A percentile compares a stretch with the other conserved stretches of the same genome.
phyloP scores from a whole-genome alignment of 176 grass and related monocot genomes.

The Carex pumila region DNA sequence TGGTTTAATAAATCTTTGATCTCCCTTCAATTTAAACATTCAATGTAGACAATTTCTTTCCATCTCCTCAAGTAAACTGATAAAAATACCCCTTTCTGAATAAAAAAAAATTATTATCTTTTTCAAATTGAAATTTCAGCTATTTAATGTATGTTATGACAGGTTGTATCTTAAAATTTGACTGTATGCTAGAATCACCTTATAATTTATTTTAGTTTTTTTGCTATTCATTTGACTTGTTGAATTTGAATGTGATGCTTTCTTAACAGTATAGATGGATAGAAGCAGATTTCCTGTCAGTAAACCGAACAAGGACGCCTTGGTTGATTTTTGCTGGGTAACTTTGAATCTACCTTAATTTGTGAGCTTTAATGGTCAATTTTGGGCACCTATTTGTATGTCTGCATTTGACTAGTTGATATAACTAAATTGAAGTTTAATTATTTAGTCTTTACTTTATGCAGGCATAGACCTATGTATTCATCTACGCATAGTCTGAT shows the following conservation, averaged over 20 bases:
- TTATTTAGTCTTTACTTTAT: not conserved
- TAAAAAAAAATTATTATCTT: no score
- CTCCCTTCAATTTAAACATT: no score
- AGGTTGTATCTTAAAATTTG: no score
- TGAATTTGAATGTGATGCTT: constrained; percentile 12
- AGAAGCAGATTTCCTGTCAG: constrained; percentile 41
- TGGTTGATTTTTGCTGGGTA: constrained; percentile 83
- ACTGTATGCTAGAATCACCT: no score
- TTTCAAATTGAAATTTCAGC: no score
- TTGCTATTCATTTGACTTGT: not conserved
- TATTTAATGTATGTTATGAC: no score
- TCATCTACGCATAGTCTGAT: constrained; percentile 38
- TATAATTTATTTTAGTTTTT: not conserved
- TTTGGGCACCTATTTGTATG: not conserved
- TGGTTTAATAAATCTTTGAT: no score
- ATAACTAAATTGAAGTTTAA: not conserved
- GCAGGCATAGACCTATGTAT: constrained; percentile 82
- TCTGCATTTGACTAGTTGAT: not conserved
- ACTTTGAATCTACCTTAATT: constrained; percentile 23
- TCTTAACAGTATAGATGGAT: constrained; percentile 57
- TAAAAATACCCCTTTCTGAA: no score
- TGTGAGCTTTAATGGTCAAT: not conserved
- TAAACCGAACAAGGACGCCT: constrained; percentile 57
- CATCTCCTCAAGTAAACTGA: no score
- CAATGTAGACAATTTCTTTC: no score